A percentile compares a stretch with the other conserved stretches of the same genome.
Evolutionary conservation across 768 basidiomycete species (phyloP).

Genomic region (Porpolomopsis calyptriformis): DNA sequence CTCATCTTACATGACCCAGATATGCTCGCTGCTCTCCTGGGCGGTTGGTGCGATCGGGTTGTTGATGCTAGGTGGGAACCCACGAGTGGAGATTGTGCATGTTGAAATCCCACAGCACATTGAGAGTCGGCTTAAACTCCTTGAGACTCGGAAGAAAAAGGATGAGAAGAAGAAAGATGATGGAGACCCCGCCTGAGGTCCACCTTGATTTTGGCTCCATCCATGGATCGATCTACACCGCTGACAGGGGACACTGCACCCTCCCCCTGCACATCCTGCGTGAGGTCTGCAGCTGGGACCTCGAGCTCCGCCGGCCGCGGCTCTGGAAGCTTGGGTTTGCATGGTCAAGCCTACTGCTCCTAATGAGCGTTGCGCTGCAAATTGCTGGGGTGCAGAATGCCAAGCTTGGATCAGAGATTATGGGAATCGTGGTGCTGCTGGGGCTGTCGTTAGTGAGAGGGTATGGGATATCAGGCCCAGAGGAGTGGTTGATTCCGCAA

Average conservation of each 20-base stretch:
- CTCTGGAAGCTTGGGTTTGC: background rate
- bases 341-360: background rate
- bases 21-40: background rate
- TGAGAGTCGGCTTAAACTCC: background rate
- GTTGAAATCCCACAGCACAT: background rate
- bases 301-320: constrained; percentile 1
- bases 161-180: background rate
- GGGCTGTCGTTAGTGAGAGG: background rate
- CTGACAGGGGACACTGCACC: constrained; percentile 1
- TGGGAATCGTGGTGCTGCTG: background rate
- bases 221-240: constrained; percentile 1
- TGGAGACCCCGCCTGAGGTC: background rate
- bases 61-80: constrained; percentile 4
- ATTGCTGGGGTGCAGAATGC: background rate
- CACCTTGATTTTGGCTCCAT: constrained; percentile 1
- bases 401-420: background rate
- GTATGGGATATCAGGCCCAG: background rate
- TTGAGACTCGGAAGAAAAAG: background rate
- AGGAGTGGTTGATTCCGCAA: constrained; percentile 1
- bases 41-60: constrained; percentile 4
- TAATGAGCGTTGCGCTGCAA: constrained; percentile 1
- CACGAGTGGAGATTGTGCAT: constrained; percentile 2
- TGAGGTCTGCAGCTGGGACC: constrained; percentile 2
- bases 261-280: background rate
- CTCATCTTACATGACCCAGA: background rate